phyloP scores from a whole-genome alignment of 2,329 filamentous ascomycete genomes.

The Ascochyta pisi region DNA sequence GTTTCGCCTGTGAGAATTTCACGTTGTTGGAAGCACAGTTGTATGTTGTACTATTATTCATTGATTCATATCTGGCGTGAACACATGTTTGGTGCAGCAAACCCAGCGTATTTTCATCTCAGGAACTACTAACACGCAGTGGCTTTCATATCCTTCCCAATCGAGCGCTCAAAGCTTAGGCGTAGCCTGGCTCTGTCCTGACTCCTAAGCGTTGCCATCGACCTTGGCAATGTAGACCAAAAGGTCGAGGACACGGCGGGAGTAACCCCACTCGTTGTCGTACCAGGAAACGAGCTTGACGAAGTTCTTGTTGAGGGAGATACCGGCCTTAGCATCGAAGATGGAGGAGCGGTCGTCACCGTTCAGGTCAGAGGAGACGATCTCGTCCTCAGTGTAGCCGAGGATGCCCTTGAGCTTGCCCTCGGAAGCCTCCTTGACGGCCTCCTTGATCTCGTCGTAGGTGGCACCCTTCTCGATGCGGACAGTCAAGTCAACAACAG shows the following conservation, averaged over 20 bases:
- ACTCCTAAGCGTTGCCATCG: slow-evolving; percentile 53
- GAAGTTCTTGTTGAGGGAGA: slow-evolving; percentile 97
- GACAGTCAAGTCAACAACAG: slow-evolving; percentile 95
- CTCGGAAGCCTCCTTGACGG: slow-evolving; percentile 83
- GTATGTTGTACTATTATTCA: slow-evolving; percentile 32
- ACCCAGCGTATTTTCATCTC: slow-evolving; percentile 25
- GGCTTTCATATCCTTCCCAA: slow-evolving; percentile 13
- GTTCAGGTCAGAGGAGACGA: slow-evolving; percentile 93
- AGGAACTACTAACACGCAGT: slow-evolving; percentile 15
- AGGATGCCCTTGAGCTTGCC: slow-evolving; percentile 89
- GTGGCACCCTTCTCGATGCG: slow-evolving; percentile 88
- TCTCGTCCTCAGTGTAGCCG: slow-evolving; percentile 93
- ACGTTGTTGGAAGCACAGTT: not conserved
- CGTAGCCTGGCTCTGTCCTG: slow-evolving; percentile 46
- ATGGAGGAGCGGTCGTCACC: slow-evolving; percentile 94
- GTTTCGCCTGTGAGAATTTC: not conserved
- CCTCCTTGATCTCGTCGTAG: slow-evolving; percentile 92
- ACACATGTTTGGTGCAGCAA: slow-evolving; percentile 21
- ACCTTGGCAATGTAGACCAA: slow-evolving; percentile 55
- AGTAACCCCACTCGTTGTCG: slow-evolving; percentile 99
- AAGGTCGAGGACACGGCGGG: slow-evolving; percentile 71
- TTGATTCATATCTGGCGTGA: slow-evolving; percentile 40
- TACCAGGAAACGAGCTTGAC: slow-evolving; percentile 99
- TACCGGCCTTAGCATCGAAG: slow-evolving; percentile 99
- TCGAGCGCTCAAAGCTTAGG: slow-evolving; percentile 41